Percentiles rank a stretch among this genome's conserved stretches.
Conservation (phyloP, 768 basidiomycete species). For the Candolleomyces aberdarensis region DNA sequence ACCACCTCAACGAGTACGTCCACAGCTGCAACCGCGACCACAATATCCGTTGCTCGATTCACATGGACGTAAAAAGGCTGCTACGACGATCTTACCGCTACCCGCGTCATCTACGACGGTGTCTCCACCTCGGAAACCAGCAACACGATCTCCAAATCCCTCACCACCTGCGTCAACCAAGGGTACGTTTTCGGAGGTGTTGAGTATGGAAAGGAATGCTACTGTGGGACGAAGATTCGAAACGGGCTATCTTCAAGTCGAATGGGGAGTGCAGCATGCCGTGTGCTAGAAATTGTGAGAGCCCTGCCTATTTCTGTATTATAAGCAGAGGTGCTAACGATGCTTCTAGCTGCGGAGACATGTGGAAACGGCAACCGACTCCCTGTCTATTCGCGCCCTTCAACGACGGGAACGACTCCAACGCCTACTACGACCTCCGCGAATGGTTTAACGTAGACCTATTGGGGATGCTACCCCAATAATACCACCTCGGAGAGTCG, state of each 20-base stretch:
- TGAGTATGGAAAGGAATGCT: slow-evolving; percentile 32
- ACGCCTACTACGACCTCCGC: not conserved
- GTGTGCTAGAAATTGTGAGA: slow-evolving; percentile 29
- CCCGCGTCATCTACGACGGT: not conserved
- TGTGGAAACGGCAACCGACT: slow-evolving; percentile 30
- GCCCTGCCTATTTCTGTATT: slow-evolving; percentile 16
- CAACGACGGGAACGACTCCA: slow-evolving; percentile 1
- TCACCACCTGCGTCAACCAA: slow-evolving; percentile 19
- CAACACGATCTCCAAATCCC: slow-evolving; percentile 26
- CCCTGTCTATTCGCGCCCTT: slow-evolving; percentile 16
- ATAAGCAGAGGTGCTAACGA: not conserved
- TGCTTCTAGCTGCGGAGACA: slow-evolving; percentile 13
- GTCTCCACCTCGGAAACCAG: slow-evolving; percentile 5
- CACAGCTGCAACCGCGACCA: slow-evolving; percentile 12
- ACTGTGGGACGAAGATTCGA: slow-evolving; percentile 23
- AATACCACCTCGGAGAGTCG: not conserved
- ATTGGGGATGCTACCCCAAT: slow-evolving; percentile 26
- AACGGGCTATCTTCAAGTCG: slow-evolving; percentile 15
- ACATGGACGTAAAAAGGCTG: slow-evolving; percentile 7
- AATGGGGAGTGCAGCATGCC: slow-evolving; percentile 28
- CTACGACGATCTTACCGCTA: not conserved
- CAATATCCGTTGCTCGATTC: slow-evolving; percentile 14
- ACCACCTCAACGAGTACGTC: slow-evolving; percentile 11
- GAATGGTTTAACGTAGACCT: slow-evolving; percentile 28
- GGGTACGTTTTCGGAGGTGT: slow-evolving; percentile 28